A percentile compares a stretch with the other conserved stretches of the same genome.
phyloP scores from a whole-genome alignment of 768 basidiomycete species.

The Lepiota brunneoincarnata region DNA sequence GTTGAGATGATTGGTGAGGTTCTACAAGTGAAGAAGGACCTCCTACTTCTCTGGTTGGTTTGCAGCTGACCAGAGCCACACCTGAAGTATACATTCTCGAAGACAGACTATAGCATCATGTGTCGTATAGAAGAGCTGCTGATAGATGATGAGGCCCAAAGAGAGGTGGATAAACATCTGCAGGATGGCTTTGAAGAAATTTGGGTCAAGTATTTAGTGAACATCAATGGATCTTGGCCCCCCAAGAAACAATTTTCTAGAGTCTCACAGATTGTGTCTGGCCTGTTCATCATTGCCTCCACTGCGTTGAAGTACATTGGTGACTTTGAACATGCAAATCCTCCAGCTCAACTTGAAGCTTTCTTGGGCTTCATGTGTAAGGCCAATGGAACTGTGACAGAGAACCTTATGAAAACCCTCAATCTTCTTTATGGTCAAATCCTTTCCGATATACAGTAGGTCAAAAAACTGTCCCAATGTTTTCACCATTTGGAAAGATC shows the following conservation, averaged over 20 bases:
- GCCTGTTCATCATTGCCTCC: not conserved
- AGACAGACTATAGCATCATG: not conserved
- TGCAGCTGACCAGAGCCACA: slow-evolving; percentile 1
- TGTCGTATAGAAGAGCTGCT: not conserved
- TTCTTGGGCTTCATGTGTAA: not conserved
- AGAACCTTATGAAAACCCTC: not conserved
- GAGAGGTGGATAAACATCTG: not conserved
- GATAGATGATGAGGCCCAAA: not conserved
- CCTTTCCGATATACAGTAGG: not conserved
- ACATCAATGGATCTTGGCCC: no score
- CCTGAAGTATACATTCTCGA: not conserved
- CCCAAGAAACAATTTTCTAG: no score
- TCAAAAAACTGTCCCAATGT: not conserved
- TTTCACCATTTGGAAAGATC: no score
- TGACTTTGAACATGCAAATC: not conserved
- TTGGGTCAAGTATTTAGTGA: not conserved
- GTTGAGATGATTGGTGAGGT: not conserved
- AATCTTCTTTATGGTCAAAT: not conserved
- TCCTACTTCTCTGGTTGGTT: slow-evolving; percentile 1
- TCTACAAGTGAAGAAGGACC: not conserved
- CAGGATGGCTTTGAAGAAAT: not conserved
- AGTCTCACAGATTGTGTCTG: no score
- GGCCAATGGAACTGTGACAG: not conserved
- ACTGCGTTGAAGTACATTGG: not conserved
- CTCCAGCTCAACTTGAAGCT: not conserved